Conservation (phyloP, 1,284 basidiomycete species). For the Boletus coffeatus region DNA sequence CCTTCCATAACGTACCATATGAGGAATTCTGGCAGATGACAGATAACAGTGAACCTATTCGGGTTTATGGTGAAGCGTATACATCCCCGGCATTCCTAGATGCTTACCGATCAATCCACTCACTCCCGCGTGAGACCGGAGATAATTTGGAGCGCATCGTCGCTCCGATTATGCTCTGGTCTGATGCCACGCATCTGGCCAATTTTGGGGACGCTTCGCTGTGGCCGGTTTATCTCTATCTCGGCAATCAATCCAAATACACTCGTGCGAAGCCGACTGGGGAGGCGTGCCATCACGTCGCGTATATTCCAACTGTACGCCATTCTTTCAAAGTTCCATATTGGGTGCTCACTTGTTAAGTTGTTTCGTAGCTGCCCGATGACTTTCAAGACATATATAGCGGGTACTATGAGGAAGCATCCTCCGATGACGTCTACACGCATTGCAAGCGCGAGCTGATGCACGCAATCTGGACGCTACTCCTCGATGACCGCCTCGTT, state of each 20-base stretch:
- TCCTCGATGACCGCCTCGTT: no score
- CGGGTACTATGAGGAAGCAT: slow-evolving; percentile 20
- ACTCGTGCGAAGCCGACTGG: not conserved
- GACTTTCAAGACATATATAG: slow-evolving; percentile 19
- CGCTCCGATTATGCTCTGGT: not conserved
- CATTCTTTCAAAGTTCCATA: no score
- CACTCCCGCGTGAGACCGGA: not conserved
- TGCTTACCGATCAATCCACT: not conserved
- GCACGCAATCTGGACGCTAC: no score
- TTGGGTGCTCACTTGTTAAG: no score
- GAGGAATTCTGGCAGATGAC: not conserved
- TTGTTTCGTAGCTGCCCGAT: slow-evolving; percentile 16
- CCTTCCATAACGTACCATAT: not conserved
- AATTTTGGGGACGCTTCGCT: not conserved
- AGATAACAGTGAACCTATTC: not conserved
- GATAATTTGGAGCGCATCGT: not conserved
- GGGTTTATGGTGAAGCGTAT: not conserved
- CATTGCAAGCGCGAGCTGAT: no score
- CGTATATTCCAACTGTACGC: not conserved
- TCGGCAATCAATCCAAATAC: not conserved
- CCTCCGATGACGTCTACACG: slow-evolving; percentile 4
- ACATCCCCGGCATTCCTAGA: not conserved
- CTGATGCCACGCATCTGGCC: not conserved
- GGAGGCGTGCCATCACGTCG: not conserved
- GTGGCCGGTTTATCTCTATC: not conserved